A percentile compares a stretch with the other conserved stretches of the same genome.
Conservation (phyloP, 805 yeast genomes). For the Candida ipomoeae region DNA sequence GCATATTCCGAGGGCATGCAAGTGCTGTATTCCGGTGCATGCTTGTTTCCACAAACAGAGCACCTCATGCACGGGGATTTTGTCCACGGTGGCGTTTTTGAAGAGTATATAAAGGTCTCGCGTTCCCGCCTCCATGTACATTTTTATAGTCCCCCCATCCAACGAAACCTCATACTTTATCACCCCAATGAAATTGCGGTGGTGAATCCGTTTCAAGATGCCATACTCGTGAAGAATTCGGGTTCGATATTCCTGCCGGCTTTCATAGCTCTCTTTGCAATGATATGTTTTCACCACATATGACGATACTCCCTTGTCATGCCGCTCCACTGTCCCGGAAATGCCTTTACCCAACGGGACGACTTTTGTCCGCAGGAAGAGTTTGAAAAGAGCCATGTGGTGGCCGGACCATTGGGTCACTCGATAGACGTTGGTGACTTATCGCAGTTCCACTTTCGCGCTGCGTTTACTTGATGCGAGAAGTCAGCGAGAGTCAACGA, state of each 20-base stretch:
- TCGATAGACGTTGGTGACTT: not conserved
- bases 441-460: not conserved
- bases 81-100: slow-evolving; percentile 1
- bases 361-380: not conserved
- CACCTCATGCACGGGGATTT: slow-evolving; percentile 10
- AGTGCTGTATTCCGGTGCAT: slow-evolving; percentile 31
- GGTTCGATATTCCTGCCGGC: slow-evolving; percentile 33
- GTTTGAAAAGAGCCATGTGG: not conserved
- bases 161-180: slow-evolving; percentile 26
- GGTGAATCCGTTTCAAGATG: slow-evolving; percentile 24
- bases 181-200: slow-evolving; percentile 33
- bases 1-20: slow-evolving; percentile 36
- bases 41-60: slow-evolving; percentile 41
- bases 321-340: slow-evolving; percentile 33
- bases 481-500: too few species aligned
- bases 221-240: slow-evolving; percentile 38
- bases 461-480: not conserved
- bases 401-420: not conserved
- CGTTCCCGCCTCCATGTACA: slow-evolving; percentile 34
- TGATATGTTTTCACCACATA: slow-evolving; percentile 48
- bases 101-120: slow-evolving; percentile 17
- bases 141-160: slow-evolving; percentile 19
- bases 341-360: slow-evolving; percentile 29
- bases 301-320: not conserved
- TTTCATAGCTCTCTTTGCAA: slow-evolving; percentile 36